phyloP scores from a whole-genome alignment of 2,329 filamentous ascomycete genomes.

The Botrytis hyacinthi region DNA sequence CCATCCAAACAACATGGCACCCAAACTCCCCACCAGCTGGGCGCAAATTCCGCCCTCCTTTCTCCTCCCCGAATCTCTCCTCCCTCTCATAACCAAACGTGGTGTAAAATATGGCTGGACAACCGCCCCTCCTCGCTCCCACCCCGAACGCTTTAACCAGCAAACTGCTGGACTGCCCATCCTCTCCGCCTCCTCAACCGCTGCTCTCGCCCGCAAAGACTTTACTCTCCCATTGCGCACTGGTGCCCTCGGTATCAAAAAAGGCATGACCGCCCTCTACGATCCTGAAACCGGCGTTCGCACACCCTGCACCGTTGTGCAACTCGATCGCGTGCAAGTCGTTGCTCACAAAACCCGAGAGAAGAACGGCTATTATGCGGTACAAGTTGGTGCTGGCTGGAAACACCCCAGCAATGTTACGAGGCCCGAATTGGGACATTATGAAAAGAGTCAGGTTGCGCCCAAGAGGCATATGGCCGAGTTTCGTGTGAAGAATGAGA shows the following conservation, averaged over 20 bases:
- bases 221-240: constrained; percentile 65
- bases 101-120: constrained; percentile 53
- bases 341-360: constrained; percentile 79
- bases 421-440: constrained; percentile 85
- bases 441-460: constrained; percentile 73
- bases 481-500: constrained; percentile 75
- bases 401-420: constrained; percentile 73
- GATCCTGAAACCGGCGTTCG: constrained; percentile 71
- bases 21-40: constrained; percentile 40
- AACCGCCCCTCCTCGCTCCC: constrained; percentile 51
- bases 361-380: constrained; percentile 87
- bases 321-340: constrained; percentile 90
- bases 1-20: constrained; percentile 35
- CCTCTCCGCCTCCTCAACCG: constrained; percentile 57
- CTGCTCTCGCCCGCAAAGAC: constrained; percentile 58
- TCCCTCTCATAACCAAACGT: constrained; percentile 38
- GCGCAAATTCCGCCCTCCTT: constrained; percentile 36
- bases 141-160: constrained; percentile 58
- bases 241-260: constrained; percentile 83
- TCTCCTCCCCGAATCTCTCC: constrained; percentile 36
- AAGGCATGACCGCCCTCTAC: constrained; percentile 93
- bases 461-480: constrained; percentile 83
- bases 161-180: constrained; percentile 53
- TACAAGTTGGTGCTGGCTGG: constrained; percentile 80
- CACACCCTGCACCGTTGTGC: constrained; percentile 85